Percentiles rank a stretch among this genome's conserved stretches.
Conservation (phyloP, 2,329 filamentous ascomycete species). For the Calonectria pseudoturangicola region DNA sequence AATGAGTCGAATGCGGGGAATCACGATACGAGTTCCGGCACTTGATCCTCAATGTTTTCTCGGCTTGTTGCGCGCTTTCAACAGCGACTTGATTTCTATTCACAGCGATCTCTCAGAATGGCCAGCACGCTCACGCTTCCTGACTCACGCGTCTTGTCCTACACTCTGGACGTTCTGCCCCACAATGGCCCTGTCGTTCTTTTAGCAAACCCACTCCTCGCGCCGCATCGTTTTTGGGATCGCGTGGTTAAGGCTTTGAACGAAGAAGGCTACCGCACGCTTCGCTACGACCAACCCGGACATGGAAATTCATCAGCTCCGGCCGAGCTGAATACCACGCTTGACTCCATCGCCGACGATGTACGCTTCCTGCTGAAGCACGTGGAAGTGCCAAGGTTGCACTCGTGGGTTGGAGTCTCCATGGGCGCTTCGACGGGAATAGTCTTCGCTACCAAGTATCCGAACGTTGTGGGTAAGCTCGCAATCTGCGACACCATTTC, state of each 20-base stretch:
- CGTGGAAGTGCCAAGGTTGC: constrained; percentile 57
- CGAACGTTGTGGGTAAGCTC: constrained; percentile 61
- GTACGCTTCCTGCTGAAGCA: constrained; percentile 59
- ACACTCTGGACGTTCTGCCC: constrained; percentile 52
- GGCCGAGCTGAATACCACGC: constrained; percentile 60
- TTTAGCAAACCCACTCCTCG: constrained; percentile 63
- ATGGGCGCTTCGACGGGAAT: constrained; percentile 66
- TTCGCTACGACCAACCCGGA: constrained; percentile 66
- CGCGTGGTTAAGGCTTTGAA: constrained; percentile 60
- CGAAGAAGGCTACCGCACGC: constrained; percentile 60
- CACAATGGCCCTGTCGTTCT: constrained; percentile 58
- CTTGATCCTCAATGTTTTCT: not conserved
- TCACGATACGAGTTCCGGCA: not conserved
- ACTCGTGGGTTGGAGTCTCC: constrained; percentile 67
- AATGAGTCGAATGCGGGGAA: constrained; percentile 13
- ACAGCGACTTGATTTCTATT: not conserved
- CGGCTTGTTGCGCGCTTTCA: not conserved
- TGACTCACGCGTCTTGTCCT: constrained; percentile 55
- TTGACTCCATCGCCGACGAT: constrained; percentile 62
- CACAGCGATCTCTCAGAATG: constrained; percentile 39
- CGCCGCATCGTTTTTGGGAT: constrained; percentile 63
- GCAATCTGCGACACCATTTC: constrained; percentile 64
- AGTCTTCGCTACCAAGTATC: constrained; percentile 62
- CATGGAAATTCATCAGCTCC: constrained; percentile 63
- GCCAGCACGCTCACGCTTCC: constrained; percentile 50